Evolutionary conservation across 192 early-diverging fungal genomes (phyloP).

Genomic region (Paraglomus brasilianum): DNA sequence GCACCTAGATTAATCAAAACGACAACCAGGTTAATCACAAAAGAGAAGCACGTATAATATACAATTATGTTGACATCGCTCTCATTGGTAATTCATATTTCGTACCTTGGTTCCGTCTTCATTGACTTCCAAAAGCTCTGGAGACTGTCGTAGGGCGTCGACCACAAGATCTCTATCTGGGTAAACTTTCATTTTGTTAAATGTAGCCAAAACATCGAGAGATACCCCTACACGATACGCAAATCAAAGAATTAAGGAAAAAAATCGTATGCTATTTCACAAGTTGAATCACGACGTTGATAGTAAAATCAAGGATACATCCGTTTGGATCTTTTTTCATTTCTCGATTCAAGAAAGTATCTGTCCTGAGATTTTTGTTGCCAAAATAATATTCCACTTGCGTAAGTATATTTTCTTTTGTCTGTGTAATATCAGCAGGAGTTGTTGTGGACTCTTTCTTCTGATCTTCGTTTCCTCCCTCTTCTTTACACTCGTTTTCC

Average conservation of each 20-base stretch:
- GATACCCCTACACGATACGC: slow-evolving; percentile 42
- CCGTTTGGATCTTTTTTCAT: slow-evolving; percentile 42
- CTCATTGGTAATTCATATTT: slow-evolving; percentile 35
- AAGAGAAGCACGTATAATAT: slow-evolving; percentile 26
- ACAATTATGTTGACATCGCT: too few species aligned
- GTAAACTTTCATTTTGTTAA: slow-evolving; percentile 59
- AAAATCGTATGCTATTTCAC: not conserved
- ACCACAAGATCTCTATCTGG: slow-evolving; percentile 45
- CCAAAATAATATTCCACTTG: slow-evolving; percentile 68
- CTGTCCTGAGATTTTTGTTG: slow-evolving; percentile 56
- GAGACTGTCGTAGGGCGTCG: slow-evolving; percentile 53
- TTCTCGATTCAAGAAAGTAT: slow-evolving; percentile 53
- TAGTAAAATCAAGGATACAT: slow-evolving; percentile 40
- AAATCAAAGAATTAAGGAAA: not conserved
- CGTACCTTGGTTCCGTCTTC: slow-evolving; percentile 48
- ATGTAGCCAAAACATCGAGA: slow-evolving; percentile 48
- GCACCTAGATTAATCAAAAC: too few species aligned
- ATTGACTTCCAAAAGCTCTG: slow-evolving; percentile 53
- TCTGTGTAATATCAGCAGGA: slow-evolving; percentile 20
- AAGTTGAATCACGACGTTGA: not conserved
- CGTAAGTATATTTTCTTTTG: slow-evolving; percentile 51
- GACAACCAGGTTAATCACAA: slow-evolving; percentile 1
- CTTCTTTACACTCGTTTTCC: too few species aligned
- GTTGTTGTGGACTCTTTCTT: not conserved
- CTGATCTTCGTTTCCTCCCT: too few species aligned